Conservation (phyloP, 805 yeast genomes). For the Starmerella sp. region DNA sequence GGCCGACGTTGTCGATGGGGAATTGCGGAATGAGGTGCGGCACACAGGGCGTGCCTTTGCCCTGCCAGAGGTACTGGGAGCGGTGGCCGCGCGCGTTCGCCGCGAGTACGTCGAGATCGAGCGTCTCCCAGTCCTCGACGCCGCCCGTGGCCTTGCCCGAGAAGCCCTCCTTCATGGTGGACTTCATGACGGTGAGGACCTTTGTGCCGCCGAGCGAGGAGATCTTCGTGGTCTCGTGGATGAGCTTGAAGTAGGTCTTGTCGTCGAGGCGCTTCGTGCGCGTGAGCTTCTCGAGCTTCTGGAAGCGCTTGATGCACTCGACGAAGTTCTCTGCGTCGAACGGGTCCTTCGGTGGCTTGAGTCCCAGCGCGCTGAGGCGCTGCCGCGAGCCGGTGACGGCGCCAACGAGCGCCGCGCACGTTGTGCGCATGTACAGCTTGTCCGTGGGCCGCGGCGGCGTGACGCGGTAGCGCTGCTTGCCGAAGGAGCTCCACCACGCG, state of each 20-base stretch:
- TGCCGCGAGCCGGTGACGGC: slow-evolving; percentile 55
- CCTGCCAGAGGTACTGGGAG: slow-evolving; percentile 22
- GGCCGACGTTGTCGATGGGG: background rate
- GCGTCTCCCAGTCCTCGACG: slow-evolving; percentile 22
- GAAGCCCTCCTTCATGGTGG: slow-evolving; percentile 53
- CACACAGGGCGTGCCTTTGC: slow-evolving; percentile 16
- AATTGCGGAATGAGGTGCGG: slow-evolving; percentile 10
- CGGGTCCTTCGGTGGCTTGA: slow-evolving; percentile 68
- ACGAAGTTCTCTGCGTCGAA: slow-evolving; percentile 62
- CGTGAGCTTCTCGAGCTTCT: slow-evolving; percentile 51
- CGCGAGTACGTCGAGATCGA: slow-evolving; percentile 18
- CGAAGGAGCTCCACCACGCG: slow-evolving; percentile 76
- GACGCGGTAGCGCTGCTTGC: slow-evolving; percentile 30
- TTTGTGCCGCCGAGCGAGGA: slow-evolving; percentile 24
- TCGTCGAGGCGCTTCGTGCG: slow-evolving; percentile 46
- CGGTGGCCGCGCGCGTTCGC: slow-evolving; percentile 21
- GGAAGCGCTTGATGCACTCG: slow-evolving; percentile 62
- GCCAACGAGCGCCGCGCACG: slow-evolving; percentile 73
- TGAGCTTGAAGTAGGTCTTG: slow-evolving; percentile 41
- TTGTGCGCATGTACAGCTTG: slow-evolving; percentile 24
- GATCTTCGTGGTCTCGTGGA: slow-evolving; percentile 38
- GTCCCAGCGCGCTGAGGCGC: slow-evolving; percentile 48
- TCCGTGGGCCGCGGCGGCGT: slow-evolving; percentile 17
- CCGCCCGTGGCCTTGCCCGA: slow-evolving; percentile 19
- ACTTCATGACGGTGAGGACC: slow-evolving; percentile 44